Conservation (phyloP, 441 rosid species). For the Pelargonium myrrhifolium region DNA sequence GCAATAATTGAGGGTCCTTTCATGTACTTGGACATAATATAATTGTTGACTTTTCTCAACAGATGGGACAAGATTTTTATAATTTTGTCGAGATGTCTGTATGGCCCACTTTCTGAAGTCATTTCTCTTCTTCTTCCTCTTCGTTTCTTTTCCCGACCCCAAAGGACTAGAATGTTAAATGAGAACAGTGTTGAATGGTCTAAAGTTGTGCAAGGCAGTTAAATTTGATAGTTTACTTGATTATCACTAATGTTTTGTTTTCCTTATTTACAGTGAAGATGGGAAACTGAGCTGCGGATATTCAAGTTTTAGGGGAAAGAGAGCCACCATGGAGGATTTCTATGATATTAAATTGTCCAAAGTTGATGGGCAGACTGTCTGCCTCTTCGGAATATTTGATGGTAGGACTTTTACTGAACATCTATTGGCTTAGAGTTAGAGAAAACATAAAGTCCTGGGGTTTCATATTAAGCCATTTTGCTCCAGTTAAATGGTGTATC, state of each 20-base stretch:
- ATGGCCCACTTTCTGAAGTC: not conserved
- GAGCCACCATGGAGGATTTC: constrained; percentile 93
- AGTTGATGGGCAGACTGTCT: constrained; percentile 64
- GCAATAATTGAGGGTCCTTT: not conserved
- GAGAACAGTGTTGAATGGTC: not conserved
- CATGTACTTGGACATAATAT: too few relatives aligned
- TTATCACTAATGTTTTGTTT: constrained; percentile 2
- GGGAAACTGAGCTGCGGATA: constrained; percentile 89
- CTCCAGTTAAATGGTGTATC: not conserved
- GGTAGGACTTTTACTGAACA: constrained; percentile 45
- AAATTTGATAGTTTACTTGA: constrained; percentile 4
- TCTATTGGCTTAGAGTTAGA: constrained; percentile 9
- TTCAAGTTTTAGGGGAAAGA: constrained; percentile 94
- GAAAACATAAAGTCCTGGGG: constrained; percentile 8
- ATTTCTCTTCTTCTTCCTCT: too few relatives aligned
- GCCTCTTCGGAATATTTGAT: constrained; percentile 95
- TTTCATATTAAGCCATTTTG: not conserved
- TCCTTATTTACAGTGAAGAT: constrained; percentile 55
- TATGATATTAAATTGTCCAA: constrained; percentile 65
- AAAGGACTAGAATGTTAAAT: not conserved
- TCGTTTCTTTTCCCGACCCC: not conserved
- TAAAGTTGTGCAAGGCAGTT: not conserved
- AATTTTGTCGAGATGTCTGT: not conserved
- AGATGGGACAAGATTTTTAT: not conserved
- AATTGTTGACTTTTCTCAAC: not conserved